A percentile compares a stretch with the other conserved stretches of the same genome.
Evolutionary conservation across 78 protist genomes (phyloP).

Genomic region (Dictyostelium capitatum): DNA sequence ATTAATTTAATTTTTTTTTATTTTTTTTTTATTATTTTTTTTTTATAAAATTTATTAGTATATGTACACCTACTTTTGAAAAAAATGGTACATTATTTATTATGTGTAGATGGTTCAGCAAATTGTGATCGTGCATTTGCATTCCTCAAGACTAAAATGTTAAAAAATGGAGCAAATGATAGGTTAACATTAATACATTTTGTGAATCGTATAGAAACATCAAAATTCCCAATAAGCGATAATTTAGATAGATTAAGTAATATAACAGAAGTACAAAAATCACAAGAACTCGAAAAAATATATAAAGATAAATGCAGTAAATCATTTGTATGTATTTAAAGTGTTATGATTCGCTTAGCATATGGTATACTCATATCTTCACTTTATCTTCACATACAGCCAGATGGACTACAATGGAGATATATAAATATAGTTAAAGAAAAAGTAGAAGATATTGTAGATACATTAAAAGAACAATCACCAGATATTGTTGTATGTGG

Average conservation of each 20-base stretch:
- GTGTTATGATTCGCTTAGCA: too few relatives aligned
- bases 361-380: too few relatives aligned
- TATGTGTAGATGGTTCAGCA: constrained; percentile 42
- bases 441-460: constrained; percentile 1
- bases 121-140: constrained; percentile 18
- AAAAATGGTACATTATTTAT: constrained; percentile 20
- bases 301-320: constrained; percentile 21
- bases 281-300: neutral
- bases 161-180: neutral
- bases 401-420: neutral
- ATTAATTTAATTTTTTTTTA: too few relatives aligned
- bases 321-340: constrained; percentile 21
- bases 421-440: constrained; percentile 3
- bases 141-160: neutral
- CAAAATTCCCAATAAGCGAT: constrained; percentile 26
- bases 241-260: constrained; percentile 31
- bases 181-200: constrained; percentile 41
- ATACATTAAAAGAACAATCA: constrained; percentile 1
- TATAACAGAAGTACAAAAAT: constrained; percentile 11
- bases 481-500: constrained; percentile 54
- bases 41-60: too few relatives aligned
- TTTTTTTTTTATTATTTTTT: too few relatives aligned
- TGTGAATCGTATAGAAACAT: constrained; percentile 10
- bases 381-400: neutral
- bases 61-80: neutral